A percentile compares a stretch with the other conserved stretches of the same genome.
These are phyloP conservation scores for Trichosanthes truncata DNA, from an alignment of 306 rosid genomes.

Conservation along the genomic window DNA sequence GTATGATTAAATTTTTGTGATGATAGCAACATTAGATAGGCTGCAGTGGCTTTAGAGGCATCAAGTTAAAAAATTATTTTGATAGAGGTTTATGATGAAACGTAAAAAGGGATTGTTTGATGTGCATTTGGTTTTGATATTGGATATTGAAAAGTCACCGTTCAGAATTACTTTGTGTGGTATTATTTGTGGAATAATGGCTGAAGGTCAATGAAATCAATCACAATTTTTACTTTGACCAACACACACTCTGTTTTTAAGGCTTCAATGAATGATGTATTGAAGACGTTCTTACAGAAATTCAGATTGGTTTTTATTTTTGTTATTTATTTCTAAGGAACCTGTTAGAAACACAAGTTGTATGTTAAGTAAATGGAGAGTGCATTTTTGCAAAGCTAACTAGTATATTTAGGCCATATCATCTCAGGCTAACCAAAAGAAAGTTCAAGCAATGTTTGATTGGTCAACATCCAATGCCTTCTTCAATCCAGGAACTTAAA, in stretches of 20 bases:
- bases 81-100: constrained; percentile 4
- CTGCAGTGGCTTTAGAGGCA: not conserved
- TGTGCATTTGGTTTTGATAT: not conserved
- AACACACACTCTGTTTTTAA: not conserved
- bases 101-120: not conserved
- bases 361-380: not conserved
- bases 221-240: not conserved
- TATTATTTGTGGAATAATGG: not conserved
- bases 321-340: not conserved
- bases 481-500: not conserved
- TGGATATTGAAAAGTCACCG: not conserved
- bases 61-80: not conserved
- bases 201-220: not conserved
- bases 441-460: not conserved
- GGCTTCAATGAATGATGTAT: not conserved
- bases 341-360: not conserved
- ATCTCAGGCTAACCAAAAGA: not conserved
- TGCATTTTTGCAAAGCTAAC: not conserved
- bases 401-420: not conserved
- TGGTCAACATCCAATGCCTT: not conserved
- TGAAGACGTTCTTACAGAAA: not conserved
- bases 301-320: not conserved
- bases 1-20: not conserved
- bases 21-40: not conserved
- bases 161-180: not conserved